Evolutionary conservation across 768 basidiomycete species (phyloP).

Genomic region (Cyclocybe cylindracea): DNA sequence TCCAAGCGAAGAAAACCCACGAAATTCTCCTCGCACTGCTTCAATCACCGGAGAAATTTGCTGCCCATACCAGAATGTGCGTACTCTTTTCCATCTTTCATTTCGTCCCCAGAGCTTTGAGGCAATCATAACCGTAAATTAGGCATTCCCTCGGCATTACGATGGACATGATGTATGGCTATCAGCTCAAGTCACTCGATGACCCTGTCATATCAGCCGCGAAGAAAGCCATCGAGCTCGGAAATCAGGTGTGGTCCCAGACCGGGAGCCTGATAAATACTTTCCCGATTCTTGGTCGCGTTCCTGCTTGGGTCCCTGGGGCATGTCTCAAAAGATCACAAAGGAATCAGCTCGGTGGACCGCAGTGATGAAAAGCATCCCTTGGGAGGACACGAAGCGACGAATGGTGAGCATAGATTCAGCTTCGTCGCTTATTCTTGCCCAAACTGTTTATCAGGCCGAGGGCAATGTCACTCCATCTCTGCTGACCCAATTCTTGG

Average conservation of each 20-base stretch:
- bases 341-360: constrained; percentile 1
- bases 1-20: constrained; percentile 27
- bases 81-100: neutral
- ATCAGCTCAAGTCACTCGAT: constrained; percentile 12
- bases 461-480: constrained; percentile 12
- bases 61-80: constrained; percentile 4
- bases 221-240: constrained; percentile 1
- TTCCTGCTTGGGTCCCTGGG: constrained; percentile 18
- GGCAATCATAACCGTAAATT: neutral
- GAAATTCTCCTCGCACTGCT: constrained; percentile 28
- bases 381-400: constrained; percentile 8
- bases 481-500: constrained; percentile 12
- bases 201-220: constrained; percentile 15
- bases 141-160: constrained; percentile 13
- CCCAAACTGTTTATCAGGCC: constrained; percentile 1
- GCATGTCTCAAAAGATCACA: constrained; percentile 6
- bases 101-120: neutral
- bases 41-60: constrained; percentile 2
- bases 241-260: constrained; percentile 1
- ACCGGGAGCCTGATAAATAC: constrained; percentile 10
- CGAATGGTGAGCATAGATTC: neutral
- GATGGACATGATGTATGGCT: constrained; percentile 17
- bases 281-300: constrained; percentile 11
- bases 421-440: too few species aligned
- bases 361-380: constrained; percentile 11